Base-by-base conservation (phyloP, 1,284 basidiomycete genomes). In the Cystobasidium slooffiae region DNA sequence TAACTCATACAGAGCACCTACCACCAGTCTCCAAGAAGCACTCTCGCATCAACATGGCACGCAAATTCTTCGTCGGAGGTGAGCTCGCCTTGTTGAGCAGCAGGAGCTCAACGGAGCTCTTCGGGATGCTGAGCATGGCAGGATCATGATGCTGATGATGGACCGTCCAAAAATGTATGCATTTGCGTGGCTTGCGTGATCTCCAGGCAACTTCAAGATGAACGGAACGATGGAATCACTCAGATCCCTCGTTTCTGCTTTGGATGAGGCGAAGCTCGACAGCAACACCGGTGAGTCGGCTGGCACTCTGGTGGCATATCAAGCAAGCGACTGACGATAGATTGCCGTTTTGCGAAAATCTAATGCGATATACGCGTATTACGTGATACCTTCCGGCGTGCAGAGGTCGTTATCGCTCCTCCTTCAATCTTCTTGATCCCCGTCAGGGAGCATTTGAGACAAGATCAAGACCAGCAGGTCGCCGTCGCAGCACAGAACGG, bases 351-450 rank as follows among this genome's bases (percentile, higher is more conserved):
- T 31, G 31, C 31, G 31, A 31, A 31, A 31, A 1, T 31, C 31
- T 5, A 31, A 31, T 5, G 31, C 31, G 31, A 31, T 31, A 31
- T 5, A 1, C 31, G 31, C 31, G 31, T 31, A 5, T 31, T 31
- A 2, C 31, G 5, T 31, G 5, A 31, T 31, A 31, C 5, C 5
- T 31, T 31, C 47, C 20, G 77, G 87, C 85, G 55, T n/a, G 12
- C 81, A 94, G 94, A 97, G 88, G 89, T 96, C 81, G 90, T 96
- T 79, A 88, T 97, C 78, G 89, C 94, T 9, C 93, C 94, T 9
- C 94, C 94, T n/a, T 84, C 92, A 0, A 82, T 97, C 76, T 97
- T 95, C 84, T 86, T 97, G 65, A 83, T 95, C 77, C 83, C 89
- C 52, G 83, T 92, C 76, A 84, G 88, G 81, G 85, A 86, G 41